Evolutionary conservation across 441 rosid species (phyloP), one percentile per base, ranked within the genome.

Genomic region (Adansonia gregorii): DNA sequence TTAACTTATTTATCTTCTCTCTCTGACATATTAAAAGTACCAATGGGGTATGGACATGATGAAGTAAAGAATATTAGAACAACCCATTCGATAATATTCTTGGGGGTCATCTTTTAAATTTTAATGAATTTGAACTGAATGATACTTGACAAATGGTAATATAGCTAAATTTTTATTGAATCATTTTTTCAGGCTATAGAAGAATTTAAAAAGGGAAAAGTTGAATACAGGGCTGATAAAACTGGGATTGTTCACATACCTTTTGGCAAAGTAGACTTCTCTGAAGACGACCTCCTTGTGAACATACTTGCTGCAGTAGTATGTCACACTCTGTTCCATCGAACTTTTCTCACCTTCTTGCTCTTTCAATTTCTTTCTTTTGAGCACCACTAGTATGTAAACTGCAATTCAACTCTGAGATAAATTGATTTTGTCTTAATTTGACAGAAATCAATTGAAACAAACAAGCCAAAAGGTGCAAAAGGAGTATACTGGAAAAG

Each of bases 401-500:
- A 72, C 65, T 7, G 17, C 19, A 55, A 39, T 72, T 20, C n/a
- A 8, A 10, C 51, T 17, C 8, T 35, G 73, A 54, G 64, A 72
- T 72, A 2, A 72, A 17, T 14, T 54, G 45, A 22, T 60, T 8
- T 67, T 22, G 56, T 31, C 54, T 41, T 75, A 11, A 52, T 73
- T 14, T 54, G 74, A 66, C 98, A 96, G 99, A 96, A 88, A 91
- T 94, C 98, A 6, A 87, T 94, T 60, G 99, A 96, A 86, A 74
- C 92, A 65, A 96, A 96, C 97, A 94, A 89, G 88, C 99, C 99
- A 63, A 81, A 90, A 59, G 99, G 99, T 67, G 99, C 98, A 0
- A 96, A 91, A 83, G 98, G 97, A 79, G 98, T 92, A 75, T 94
- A 96, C 82, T 96, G 99, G 99, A 94, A 87, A 87, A 93, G 95